phyloP scores from a whole-genome alignment of 2,329 filamentous ascomycete genomes.

The Meredithiella fracta region DNA sequence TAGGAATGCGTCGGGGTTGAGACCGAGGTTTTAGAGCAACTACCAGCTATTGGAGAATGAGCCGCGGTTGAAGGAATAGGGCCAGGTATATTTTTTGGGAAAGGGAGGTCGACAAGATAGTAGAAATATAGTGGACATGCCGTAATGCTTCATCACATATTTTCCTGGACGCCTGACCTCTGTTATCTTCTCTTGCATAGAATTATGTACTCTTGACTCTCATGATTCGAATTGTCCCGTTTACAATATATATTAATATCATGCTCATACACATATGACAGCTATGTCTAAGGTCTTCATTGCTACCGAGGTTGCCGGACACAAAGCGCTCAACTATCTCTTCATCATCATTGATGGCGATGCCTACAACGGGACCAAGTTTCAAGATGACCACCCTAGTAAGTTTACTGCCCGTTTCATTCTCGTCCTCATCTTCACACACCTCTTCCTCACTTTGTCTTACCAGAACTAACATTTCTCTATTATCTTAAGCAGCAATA shows the following conservation, averaged over 20 bases:
- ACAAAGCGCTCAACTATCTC: slow-evolving; percentile 73
- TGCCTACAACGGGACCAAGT: slow-evolving; percentile 86
- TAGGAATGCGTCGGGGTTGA: not conserved
- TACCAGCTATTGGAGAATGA: not conserved
- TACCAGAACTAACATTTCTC: no score
- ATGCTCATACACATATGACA: not conserved
- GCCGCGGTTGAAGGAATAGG: not conserved
- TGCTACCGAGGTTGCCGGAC: slow-evolving; percentile 69
- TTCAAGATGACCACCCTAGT: slow-evolving; percentile 74
- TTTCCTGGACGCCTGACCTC: no score
- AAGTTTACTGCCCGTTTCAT: no score
- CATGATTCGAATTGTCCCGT: not conserved
- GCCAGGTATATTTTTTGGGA: not conserved
- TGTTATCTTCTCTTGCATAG: no score
- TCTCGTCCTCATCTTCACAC: no score
- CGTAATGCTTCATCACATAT: no score
- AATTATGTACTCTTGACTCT: not conserved
- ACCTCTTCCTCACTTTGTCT: no score
- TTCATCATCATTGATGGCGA: slow-evolving; percentile 90
- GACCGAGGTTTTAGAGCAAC: not conserved
- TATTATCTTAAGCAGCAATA: no score
- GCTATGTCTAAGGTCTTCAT: slow-evolving; percentile 78
- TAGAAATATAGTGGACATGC: not conserved
- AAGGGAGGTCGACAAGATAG: not conserved
- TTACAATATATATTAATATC: not conserved